These are phyloP conservation scores for Amylostereum areolatum DNA, from an alignment of 1,284 basidiomycete species.

Conservation along the genomic window DNA sequence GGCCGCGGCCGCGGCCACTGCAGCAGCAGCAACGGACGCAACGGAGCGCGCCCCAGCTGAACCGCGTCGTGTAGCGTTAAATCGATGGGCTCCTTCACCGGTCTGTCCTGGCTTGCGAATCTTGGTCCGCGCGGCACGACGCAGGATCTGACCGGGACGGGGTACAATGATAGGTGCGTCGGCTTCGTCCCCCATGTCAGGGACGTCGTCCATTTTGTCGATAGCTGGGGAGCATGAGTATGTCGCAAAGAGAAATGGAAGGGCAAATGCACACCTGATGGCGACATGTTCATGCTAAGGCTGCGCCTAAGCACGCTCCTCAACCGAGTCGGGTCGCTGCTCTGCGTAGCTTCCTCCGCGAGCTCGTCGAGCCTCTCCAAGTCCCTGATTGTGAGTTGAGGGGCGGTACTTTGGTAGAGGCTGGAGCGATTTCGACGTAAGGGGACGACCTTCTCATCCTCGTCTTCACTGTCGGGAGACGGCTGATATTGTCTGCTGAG, in stretches of 20 bases:
- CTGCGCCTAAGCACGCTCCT: constrained; percentile 81
- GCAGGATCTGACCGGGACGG: constrained; percentile 83
- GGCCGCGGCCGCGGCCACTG: constrained; percentile 21
- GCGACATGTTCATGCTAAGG: constrained; percentile 82
- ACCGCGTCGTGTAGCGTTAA: constrained; percentile 51
- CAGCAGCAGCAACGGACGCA: constrained; percentile 19
- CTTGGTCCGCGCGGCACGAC: constrained; percentile 89
- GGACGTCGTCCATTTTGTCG: constrained; percentile 60
- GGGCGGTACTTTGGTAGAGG: constrained; percentile 53
- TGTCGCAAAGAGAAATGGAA: constrained; percentile 7
- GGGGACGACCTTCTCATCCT: constrained; percentile 58
- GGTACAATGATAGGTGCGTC: constrained; percentile 89
- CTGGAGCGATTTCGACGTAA: constrained; percentile 63
- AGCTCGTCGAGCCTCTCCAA: constrained; percentile 89
- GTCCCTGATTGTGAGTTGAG: constrained; percentile 86
- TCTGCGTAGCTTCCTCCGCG: constrained; percentile 81
- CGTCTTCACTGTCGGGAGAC: constrained; percentile 65
- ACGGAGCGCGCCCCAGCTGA: constrained; percentile 22
- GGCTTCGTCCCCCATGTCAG: constrained; percentile 68
- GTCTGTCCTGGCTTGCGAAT: constrained; percentile 83
- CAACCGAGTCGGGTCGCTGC: constrained; percentile 80
- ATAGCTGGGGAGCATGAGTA: constrained; percentile 37
- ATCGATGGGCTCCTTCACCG: constrained; percentile 79
- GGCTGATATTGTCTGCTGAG: constrained; percentile 85
- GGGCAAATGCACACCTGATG: constrained; percentile 56